These are phyloP conservation scores for Ascochyta rabiei DNA, from an alignment of 2,329 filamentous ascomycete species.

Conservation along the genomic window DNA sequence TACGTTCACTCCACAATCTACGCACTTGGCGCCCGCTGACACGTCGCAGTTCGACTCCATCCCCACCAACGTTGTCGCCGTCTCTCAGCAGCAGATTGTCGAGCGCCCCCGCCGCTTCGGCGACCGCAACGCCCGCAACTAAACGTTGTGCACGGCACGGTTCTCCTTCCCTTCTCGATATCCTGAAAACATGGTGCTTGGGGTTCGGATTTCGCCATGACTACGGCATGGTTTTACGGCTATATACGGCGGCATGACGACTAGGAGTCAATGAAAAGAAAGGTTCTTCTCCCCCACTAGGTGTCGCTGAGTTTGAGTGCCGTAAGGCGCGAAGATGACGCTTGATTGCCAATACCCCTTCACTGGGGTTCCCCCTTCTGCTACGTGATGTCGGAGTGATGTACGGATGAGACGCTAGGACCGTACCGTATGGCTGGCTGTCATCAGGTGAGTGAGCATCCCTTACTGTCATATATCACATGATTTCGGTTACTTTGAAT, in stretches of 20 bases:
- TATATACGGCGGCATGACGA: constrained; percentile 72
- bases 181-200: constrained; percentile 68
- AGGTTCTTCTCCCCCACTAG: constrained; percentile 60
- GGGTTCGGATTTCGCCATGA: constrained; percentile 92
- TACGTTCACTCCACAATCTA: constrained; percentile 62
- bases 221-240: constrained; percentile 81
- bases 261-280: constrained; percentile 63
- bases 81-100: constrained; percentile 83
- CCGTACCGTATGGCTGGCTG: constrained; percentile 18
- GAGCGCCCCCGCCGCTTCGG: constrained; percentile 84
- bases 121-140: constrained; percentile 60
- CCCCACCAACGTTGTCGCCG: constrained; percentile 92
- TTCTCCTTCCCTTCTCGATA: constrained; percentile 37
- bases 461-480: neutral
- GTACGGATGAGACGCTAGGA: constrained; percentile 17
- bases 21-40: constrained; percentile 15
- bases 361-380: constrained; percentile 15
- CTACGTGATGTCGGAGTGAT: constrained; percentile 14
- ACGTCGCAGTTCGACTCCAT: constrained; percentile 85
- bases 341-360: constrained; percentile 80
- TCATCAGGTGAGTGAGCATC: constrained; percentile 17
- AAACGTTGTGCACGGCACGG: constrained; percentile 57
- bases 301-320: constrained; percentile 81
- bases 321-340: constrained; percentile 66
- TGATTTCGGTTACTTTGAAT: neutral